Evolutionary conservation across 106 monocot species (phyloP).

Genomic region (Chionographis japonica): DNA sequence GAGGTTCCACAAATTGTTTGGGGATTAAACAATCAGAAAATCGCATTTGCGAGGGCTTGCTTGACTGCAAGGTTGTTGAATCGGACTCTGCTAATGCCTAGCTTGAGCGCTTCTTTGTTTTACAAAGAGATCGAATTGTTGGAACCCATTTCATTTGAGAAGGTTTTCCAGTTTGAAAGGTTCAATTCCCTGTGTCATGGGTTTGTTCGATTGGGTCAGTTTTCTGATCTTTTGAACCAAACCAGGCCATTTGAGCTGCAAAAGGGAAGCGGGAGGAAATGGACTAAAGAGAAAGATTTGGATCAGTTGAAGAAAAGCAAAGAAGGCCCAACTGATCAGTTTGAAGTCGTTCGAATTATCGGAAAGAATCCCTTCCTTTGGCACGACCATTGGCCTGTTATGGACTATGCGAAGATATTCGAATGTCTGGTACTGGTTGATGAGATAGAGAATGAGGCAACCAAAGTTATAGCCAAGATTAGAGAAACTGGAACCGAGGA

Average conservation of each 20-base stretch:
- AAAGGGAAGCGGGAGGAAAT: slow-evolving; percentile 93
- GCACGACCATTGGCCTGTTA: slow-evolving; percentile 95
- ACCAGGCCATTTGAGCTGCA: slow-evolving; percentile 49
- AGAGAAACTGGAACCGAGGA: slow-evolving; percentile 26
- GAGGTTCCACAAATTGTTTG: slow-evolving; percentile 98
- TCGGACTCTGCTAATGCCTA: slow-evolving; percentile 88
- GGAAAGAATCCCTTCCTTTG: slow-evolving; percentile 91
- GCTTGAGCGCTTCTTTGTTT: slow-evolving; percentile 74
- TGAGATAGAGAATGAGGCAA: slow-evolving; percentile 69
- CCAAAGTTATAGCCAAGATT: slow-evolving; percentile 65
- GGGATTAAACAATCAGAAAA: slow-evolving; percentile 99
- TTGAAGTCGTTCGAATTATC: slow-evolving; percentile 53
- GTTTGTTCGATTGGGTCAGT: slow-evolving; percentile 52
- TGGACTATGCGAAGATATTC: slow-evolving; percentile 72
- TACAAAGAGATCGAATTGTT: slow-evolving; percentile 83
- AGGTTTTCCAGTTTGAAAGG: slow-evolving; percentile 66
- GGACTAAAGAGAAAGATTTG: slow-evolving; percentile 84
- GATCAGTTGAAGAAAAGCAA: slow-evolving; percentile 46
- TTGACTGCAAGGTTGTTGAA: slow-evolving; percentile 79
- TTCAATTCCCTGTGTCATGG: slow-evolving; percentile 71
- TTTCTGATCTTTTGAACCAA: slow-evolving; percentile 48
- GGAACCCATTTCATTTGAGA: slow-evolving; percentile 70
- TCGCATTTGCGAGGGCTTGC: slow-evolving; percentile 85
- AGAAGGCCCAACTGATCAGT: slow-evolving; percentile 29
- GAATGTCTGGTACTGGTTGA: slow-evolving; percentile 66